phyloP scores from a whole-genome alignment of 192 early-diverging fungal species.

The Podila clonocystis region DNA sequence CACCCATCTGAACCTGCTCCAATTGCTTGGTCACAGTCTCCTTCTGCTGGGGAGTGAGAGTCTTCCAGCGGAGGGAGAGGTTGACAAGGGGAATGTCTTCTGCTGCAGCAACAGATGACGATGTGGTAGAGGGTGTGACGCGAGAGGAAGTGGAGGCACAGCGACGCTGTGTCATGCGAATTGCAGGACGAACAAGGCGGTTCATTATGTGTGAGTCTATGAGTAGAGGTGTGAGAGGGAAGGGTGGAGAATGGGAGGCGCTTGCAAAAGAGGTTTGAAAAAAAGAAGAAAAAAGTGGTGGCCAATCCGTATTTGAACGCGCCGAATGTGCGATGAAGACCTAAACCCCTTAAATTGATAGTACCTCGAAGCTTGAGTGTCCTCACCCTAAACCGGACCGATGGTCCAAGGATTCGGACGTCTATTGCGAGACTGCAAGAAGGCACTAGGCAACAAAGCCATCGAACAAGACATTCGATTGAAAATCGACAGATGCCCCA shows the following conservation, averaged over 20 bases:
- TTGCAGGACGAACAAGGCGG: neutral
- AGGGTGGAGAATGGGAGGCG: neutral
- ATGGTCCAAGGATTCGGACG: too few relatives aligned
- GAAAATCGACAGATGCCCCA: too few relatives aligned
- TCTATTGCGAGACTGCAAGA: too few relatives aligned
- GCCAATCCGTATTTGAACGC: too few relatives aligned
- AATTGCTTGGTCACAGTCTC: conserved; percentile 78
- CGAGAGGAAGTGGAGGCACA: neutral
- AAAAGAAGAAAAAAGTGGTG: neutral
- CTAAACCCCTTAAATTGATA: too few relatives aligned
- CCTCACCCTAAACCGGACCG: too few relatives aligned
- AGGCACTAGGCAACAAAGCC: too few relatives aligned
- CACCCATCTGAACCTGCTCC: conserved; percentile 85
- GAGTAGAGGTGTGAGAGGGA: neutral
- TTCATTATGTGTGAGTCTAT: neutral
- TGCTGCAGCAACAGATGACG: conserved; percentile 18
- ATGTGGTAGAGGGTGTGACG: neutral
- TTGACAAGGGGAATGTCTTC: conserved; percentile 51
- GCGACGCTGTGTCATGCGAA: neutral
- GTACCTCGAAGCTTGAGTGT: too few relatives aligned
- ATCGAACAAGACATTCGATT: too few relatives aligned
- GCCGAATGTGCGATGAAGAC: too few relatives aligned
- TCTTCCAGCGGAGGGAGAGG: conserved; percentile 62
- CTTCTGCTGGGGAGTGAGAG: conserved; percentile 76
- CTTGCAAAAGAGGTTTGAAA: neutral